Evolutionary conservation across 345 rosid genomes (phyloP).

Genomic region (Mangifera indica): DNA sequence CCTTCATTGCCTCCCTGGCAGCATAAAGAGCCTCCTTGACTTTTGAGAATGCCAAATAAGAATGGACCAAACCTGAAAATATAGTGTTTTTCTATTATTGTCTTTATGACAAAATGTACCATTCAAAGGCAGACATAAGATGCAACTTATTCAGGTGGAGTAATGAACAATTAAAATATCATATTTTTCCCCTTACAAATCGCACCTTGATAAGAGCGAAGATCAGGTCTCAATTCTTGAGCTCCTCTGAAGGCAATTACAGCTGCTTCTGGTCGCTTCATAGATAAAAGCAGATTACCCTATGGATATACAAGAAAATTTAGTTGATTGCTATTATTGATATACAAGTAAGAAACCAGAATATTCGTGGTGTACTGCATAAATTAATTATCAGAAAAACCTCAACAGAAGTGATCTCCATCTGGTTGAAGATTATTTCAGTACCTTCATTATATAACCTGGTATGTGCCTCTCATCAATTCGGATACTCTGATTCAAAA

Average conservation of each 20-base stretch:
- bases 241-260: slow-evolving; percentile 87
- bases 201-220: slow-evolving; percentile 96
- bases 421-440: slow-evolving; percentile 16
- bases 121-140: background rate
- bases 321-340: background rate
- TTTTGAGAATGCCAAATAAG: slow-evolving; percentile 85
- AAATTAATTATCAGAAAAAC: slow-evolving; percentile 7
- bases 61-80: slow-evolving; percentile 86
- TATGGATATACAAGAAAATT: slow-evolving; percentile 25
- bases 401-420: slow-evolving; percentile 17
- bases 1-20: slow-evolving; percentile 98
- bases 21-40: slow-evolving; percentile 90
- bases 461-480: slow-evolving; percentile 92
- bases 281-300: slow-evolving; percentile 81
- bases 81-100: slow-evolving; percentile 7
- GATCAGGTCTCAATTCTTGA: slow-evolving; percentile 94
- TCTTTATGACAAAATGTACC: slow-evolving; percentile 1
- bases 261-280: slow-evolving; percentile 88
- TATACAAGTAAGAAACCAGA: background rate
- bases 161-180: slow-evolving; percentile 9
- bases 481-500: slow-evolving; percentile 69
- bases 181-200: slow-evolving; percentile 12
- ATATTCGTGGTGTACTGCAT: background rate
- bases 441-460: slow-evolving; percentile 92
- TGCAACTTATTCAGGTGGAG: slow-evolving; percentile 14